Conservation (phyloP, 2,329 filamentous ascomycete species). For the Alternaria panax region DNA sequence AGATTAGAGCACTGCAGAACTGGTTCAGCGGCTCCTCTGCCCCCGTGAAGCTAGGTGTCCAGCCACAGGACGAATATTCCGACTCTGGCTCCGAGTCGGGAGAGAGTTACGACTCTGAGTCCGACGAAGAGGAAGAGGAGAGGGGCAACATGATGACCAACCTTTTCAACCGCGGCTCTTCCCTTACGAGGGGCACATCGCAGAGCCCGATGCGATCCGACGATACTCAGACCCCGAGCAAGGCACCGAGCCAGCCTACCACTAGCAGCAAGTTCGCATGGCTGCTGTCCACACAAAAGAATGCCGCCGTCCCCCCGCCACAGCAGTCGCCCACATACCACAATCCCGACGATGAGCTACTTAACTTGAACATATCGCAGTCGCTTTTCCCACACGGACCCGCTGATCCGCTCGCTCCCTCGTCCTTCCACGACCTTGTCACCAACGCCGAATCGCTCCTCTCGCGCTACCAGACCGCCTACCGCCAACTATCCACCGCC, state of each 20-base stretch:
- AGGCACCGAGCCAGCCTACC: slow-evolving; percentile 32
- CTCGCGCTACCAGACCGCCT: slow-evolving; percentile 63
- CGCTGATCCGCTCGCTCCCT: slow-evolving; percentile 58
- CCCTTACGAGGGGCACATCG: slow-evolving; percentile 34
- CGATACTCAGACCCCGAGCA: slow-evolving; percentile 24
- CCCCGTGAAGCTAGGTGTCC: slow-evolving; percentile 56
- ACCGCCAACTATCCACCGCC: slow-evolving; percentile 54
- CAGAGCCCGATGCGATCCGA: slow-evolving; percentile 31
- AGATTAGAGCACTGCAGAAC: slow-evolving; percentile 51
- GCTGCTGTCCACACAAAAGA: slow-evolving; percentile 48
- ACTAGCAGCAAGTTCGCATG: slow-evolving; percentile 46
- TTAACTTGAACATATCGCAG: slow-evolving; percentile 62
- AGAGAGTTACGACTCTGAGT: slow-evolving; percentile 35
- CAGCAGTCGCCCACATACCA: slow-evolving; percentile 43
- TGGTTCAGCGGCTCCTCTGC: slow-evolving; percentile 63
- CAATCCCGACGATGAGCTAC: slow-evolving; percentile 56
- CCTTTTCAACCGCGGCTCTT: slow-evolving; percentile 43
- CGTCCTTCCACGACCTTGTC: slow-evolving; percentile 64
- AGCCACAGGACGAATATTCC: slow-evolving; percentile 38
- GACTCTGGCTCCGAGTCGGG: slow-evolving; percentile 39
- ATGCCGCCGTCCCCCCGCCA: slow-evolving; percentile 35
- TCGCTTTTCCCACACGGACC: slow-evolving; percentile 63
- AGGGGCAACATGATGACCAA: slow-evolving; percentile 41
- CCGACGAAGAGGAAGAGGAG: slow-evolving; percentile 32
- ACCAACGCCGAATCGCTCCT: slow-evolving; percentile 64